Percentiles rank a stretch among this genome's conserved stretches.
phyloP scores from a whole-genome alignment of 495 filamentous ascomycete species.

The Penicillium simplicissimum region DNA sequence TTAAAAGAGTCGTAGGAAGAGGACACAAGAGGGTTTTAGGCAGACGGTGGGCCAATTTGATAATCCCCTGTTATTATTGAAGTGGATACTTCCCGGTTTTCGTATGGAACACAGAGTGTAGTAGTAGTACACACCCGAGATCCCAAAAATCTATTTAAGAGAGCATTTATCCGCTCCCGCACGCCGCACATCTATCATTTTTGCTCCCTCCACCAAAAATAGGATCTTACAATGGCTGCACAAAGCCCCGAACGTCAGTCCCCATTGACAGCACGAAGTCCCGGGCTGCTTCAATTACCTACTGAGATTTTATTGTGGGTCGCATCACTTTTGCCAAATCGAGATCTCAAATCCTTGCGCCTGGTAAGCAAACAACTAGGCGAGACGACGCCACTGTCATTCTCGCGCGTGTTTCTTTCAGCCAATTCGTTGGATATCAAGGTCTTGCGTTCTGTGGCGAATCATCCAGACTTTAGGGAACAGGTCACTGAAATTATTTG shows the following conservation, averaged over 20 bases:
- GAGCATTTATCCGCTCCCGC: too few species aligned
- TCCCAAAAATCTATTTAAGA: too few species aligned
- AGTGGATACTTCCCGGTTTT: too few species aligned
- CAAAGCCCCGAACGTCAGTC: constrained; percentile 13
- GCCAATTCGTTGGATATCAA: constrained; percentile 26
- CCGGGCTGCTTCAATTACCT: constrained; percentile 11
- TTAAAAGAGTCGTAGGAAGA: too few species aligned
- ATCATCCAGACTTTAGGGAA: neutral
- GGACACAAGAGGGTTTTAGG: too few species aligned
- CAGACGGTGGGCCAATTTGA: too few species aligned
- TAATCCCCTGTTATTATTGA: too few species aligned
- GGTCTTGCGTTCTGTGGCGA: constrained; percentile 31
- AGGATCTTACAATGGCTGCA: constrained; percentile 13
- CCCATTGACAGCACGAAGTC: constrained; percentile 7
- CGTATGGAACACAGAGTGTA: too few species aligned
- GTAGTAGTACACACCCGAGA: too few species aligned
- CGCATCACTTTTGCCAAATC: constrained; percentile 14
- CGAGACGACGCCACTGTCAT: constrained; percentile 17
- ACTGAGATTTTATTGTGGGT: constrained; percentile 9
- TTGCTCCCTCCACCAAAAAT: constrained; percentile 12
- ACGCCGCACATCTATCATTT: constrained; percentile 4
- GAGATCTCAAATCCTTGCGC: constrained; percentile 29
- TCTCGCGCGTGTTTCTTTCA: constrained; percentile 29
- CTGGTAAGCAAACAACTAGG: constrained; percentile 20
- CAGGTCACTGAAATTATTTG: constrained; percentile 31